Evolutionary conservation across 1,284 basidiomycete species (phyloP).

Genomic region (Trichosporon ovoides): DNA sequence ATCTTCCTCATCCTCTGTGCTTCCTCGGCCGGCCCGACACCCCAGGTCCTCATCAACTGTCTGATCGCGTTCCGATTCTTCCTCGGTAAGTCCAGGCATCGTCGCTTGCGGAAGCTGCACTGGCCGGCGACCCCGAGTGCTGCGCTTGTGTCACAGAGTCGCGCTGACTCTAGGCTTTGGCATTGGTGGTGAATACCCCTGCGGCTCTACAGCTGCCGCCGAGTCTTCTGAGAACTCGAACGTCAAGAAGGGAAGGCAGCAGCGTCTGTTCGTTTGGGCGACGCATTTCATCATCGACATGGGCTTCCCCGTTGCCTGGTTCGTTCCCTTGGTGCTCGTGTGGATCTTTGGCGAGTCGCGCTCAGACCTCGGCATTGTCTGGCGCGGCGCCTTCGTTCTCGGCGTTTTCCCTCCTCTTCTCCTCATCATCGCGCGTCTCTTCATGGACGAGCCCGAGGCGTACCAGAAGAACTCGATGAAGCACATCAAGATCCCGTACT

Average conservation of each 20-base stretch:
- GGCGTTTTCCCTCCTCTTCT: slow-evolving; percentile 74
- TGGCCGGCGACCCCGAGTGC: too few relatives aligned
- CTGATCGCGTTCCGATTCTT: slow-evolving; percentile 77
- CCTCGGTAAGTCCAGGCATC: slow-evolving; percentile 51
- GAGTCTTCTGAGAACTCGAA: slow-evolving; percentile 74
- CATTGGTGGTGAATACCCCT: slow-evolving; percentile 81
- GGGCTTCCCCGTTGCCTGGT: slow-evolving; percentile 58
- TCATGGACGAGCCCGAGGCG: slow-evolving; percentile 66
- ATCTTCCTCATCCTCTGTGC: slow-evolving; percentile 57
- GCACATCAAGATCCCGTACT: slow-evolving; percentile 57
- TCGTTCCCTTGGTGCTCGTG: slow-evolving; percentile 75
- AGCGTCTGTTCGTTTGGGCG: slow-evolving; percentile 66
- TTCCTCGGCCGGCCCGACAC: slow-evolving; percentile 8
- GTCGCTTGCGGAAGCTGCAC: neutral
- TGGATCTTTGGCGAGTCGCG: slow-evolving; percentile 78
- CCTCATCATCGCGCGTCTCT: slow-evolving; percentile 76
- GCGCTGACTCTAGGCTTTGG: slow-evolving; percentile 45
- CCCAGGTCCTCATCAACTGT: slow-evolving; percentile 64
- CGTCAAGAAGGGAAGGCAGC: slow-evolving; percentile 71
- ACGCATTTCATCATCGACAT: slow-evolving; percentile 21
- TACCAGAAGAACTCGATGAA: slow-evolving; percentile 59
- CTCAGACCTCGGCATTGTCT: slow-evolving; percentile 62
- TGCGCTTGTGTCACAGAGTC: neutral
- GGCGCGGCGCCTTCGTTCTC: slow-evolving; percentile 81
- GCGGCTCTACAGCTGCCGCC: slow-evolving; percentile 57